Evolutionary conservation across 2,329 filamentous ascomycete genomes (phyloP).

Genomic region (Botryotinia convoluta): DNA sequence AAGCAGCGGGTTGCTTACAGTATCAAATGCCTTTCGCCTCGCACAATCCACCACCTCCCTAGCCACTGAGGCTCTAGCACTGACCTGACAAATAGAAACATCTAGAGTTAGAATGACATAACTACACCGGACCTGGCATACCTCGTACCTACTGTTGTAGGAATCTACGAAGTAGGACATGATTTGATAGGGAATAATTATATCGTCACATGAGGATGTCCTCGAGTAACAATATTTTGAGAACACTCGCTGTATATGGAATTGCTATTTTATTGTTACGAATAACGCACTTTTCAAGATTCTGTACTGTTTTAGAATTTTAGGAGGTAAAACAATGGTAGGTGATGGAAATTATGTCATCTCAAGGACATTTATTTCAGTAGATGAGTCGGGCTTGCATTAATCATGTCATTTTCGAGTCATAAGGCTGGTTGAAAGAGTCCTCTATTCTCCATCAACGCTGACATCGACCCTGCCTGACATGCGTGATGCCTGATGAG

Average conservation of each 20-base stretch:
- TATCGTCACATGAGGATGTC: not conserved
- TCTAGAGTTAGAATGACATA: slow-evolving; percentile 29
- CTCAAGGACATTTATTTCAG: not conserved
- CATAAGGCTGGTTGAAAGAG: not conserved
- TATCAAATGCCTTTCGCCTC: slow-evolving; percentile 12
- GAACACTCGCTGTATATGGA: not conserved
- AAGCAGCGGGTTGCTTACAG: slow-evolving; percentile 15
- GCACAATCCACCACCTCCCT: slow-evolving; percentile 3
- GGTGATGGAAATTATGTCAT: not conserved
- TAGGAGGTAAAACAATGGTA: not conserved
- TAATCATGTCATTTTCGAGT: not conserved
- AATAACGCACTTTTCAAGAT: not conserved
- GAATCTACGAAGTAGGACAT: not conserved
- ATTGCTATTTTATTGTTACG: not conserved
- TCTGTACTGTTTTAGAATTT: not conserved
- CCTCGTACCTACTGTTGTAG: not conserved
- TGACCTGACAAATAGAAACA: slow-evolving; percentile 23
- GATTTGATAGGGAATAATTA: not conserved
- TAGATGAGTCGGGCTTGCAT: not conserved
- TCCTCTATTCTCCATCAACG: not conserved
- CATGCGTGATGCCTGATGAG: not conserved
- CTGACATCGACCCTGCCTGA: not conserved
- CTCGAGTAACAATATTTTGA: not conserved
- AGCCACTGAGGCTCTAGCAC: slow-evolving; percentile 19
- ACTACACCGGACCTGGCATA: not conserved